Evolutionary conservation across 805 yeast genomes (phyloP).

Genomic region (Saturnispora gosingensis): DNA sequence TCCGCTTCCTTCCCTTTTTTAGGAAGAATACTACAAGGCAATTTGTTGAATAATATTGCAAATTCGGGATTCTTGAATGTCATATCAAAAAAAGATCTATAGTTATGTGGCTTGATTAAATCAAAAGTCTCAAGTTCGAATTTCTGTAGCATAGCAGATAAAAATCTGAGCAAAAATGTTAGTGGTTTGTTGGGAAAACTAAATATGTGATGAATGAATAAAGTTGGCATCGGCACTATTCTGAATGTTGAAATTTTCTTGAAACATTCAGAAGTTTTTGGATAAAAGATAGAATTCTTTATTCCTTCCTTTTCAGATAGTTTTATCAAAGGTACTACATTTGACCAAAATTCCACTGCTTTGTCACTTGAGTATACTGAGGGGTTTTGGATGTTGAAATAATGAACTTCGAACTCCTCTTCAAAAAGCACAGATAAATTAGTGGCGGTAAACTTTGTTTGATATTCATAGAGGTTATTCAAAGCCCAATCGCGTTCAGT

Average conservation of each 20-base stretch:
- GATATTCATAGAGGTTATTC: constrained; percentile 21
- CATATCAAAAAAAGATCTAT: constrained; percentile 50
- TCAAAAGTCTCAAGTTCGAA: constrained; percentile 46
- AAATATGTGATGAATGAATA: constrained; percentile 44
- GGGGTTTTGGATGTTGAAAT: constrained; percentile 46
- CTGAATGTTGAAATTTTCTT: constrained; percentile 20
- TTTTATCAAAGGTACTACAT: constrained; percentile 29
- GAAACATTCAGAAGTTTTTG: constrained; percentile 20
- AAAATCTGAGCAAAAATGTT: constrained; percentile 46
- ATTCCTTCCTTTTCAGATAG: constrained; percentile 30
- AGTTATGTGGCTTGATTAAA: constrained; percentile 39
- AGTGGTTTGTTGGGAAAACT: constrained; percentile 40
- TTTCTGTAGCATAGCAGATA: constrained; percentile 35
- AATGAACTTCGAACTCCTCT: constrained; percentile 48
- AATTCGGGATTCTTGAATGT: constrained; percentile 47
- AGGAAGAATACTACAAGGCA: constrained; percentile 8
- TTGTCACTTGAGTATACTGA: constrained; percentile 33
- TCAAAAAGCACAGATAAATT: constrained; percentile 31
- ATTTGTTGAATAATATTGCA: constrained; percentile 26
- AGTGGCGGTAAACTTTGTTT: constrained; percentile 9
- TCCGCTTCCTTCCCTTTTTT: constrained; percentile 8
- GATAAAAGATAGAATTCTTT: constrained; percentile 19
- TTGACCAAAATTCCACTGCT: constrained; percentile 42
- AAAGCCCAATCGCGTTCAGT: constrained; percentile 43
- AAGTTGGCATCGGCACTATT: constrained; percentile 29